phyloP scores from a whole-genome alignment of 495 filamentous ascomycete species.

The Hyaloscypha hepaticicola region DNA sequence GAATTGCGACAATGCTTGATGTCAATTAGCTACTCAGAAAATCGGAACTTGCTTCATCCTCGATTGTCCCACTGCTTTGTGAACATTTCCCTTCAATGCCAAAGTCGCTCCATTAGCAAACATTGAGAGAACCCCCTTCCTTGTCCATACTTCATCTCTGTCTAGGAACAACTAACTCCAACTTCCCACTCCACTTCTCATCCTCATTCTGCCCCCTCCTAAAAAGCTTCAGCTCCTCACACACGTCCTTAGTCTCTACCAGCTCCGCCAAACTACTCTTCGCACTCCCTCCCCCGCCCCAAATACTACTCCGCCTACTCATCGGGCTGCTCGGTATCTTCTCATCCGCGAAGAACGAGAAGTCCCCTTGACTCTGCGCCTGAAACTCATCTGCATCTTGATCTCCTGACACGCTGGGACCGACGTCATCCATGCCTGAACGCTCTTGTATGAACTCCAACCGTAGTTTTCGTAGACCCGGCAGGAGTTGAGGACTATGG shows the following conservation, averaged over 20 bases:
- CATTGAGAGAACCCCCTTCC: too few species aligned
- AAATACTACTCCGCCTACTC: not conserved
- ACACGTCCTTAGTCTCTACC: conserved; percentile 9
- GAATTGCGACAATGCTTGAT: too few species aligned
- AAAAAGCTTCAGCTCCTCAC: conserved; percentile 11
- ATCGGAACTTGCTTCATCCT: not conserved
- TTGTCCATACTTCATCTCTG: not conserved
- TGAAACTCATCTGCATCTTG: conserved; percentile 24
- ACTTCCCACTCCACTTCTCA: conserved; percentile 22
- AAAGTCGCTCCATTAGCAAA: too few species aligned
- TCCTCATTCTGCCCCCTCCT: not conserved
- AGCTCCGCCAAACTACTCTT: not conserved
- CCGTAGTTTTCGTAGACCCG: conserved; percentile 20
- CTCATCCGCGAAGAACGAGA: conserved; percentile 28
- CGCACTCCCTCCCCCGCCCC: not conserved
- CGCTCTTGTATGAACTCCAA: conserved; percentile 19
- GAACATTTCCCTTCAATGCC: not conserved
- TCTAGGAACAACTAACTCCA: conserved; percentile 21
- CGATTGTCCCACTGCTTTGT: not conserved
- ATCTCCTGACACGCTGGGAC: conserved; percentile 16
- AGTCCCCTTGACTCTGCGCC: conserved; percentile 14
- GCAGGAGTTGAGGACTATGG: conserved; percentile 18
- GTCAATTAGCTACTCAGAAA: not conserved
- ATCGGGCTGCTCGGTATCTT: not conserved
- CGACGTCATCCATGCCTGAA: not conserved